A percentile compares a stretch with the other conserved stretches of the same genome.
These are phyloP conservation scores for Phialocephala sp. DNA, from an alignment of 2,329 filamentous ascomycete species.

Conservation along the genomic window DNA sequence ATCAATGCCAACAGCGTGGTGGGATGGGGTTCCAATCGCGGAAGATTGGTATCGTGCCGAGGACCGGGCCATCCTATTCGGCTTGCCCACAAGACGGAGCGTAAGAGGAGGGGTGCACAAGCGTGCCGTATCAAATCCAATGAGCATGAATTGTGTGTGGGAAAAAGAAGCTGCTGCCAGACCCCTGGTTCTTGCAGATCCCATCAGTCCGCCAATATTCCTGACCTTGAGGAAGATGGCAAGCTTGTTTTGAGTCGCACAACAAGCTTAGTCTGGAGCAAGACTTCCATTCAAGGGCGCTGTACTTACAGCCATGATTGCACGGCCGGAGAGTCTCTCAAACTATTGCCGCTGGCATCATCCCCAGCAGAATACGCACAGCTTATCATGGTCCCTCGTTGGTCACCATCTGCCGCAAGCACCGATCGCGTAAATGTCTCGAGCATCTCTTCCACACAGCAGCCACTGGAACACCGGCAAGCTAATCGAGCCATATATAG, in stretches of 20 bases:
- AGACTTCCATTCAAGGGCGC: neutral
- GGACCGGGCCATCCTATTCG: constrained; percentile 2
- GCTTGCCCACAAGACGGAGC: neutral
- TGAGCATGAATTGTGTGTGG: neutral
- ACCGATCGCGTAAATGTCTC: neutral
- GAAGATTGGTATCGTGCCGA: neutral
- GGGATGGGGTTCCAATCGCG: neutral
- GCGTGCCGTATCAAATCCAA: neutral
- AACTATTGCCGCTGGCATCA: neutral
- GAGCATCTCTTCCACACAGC: neutral
- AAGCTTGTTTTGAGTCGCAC: neutral
- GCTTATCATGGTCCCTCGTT: neutral
- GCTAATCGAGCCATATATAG: constrained; percentile 2
- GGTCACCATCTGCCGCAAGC: neutral
- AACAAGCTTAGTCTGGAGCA: neutral
- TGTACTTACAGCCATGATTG: neutral
- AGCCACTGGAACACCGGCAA: neutral
- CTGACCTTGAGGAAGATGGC: constrained; percentile 5
- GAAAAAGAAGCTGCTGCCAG: neutral
- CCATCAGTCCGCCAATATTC: neutral
- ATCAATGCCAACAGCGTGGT: neutral
- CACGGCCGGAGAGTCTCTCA: too few relatives aligned
- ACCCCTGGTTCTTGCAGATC: neutral
- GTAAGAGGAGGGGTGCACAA: neutral
- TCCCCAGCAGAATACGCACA: neutral